phyloP scores from a whole-genome alignment of 2,329 filamentous ascomycete species.

The Cladosporium sp. region DNA sequence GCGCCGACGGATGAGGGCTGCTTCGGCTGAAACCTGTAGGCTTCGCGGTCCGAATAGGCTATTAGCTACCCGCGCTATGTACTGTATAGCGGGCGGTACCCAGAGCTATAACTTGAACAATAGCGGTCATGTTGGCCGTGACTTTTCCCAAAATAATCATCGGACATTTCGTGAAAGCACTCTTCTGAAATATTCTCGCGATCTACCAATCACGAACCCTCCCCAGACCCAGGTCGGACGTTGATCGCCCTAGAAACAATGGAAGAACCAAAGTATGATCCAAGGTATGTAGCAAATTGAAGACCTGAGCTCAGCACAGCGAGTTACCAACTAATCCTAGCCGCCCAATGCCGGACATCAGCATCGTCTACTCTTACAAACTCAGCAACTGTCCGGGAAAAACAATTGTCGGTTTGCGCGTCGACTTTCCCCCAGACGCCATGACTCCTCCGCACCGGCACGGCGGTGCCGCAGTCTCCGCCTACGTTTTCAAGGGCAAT shows the following conservation, averaged over 20 bases:
- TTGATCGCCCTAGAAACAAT: neutral
- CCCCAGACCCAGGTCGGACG: too few relatives aligned
- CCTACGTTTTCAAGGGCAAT: slow-evolving; percentile 34
- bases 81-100: too few relatives aligned
- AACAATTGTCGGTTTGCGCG: slow-evolving; percentile 34
- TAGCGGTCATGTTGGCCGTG: too few relatives aligned
- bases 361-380: slow-evolving; percentile 30
- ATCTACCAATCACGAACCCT: too few relatives aligned
- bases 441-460: slow-evolving; percentile 44
- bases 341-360: slow-evolving; percentile 25
- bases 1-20: neutral
- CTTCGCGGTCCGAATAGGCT: neutral
- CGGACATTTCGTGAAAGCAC: too few relatives aligned
- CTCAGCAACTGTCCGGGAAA: slow-evolving; percentile 37
- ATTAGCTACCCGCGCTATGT: neutral
- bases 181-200: too few relatives aligned
- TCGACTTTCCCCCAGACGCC: slow-evolving; percentile 34
- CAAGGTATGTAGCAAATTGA: neutral
- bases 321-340: slow-evolving; percentile 1
- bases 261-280: neutral
- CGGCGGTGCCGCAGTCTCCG: slow-evolving; percentile 38
- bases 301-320: neutral
- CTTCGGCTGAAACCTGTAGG: neutral
- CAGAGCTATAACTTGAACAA: too few relatives aligned
- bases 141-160: too few relatives aligned